phyloP scores from a whole-genome alignment of 495 filamentous ascomycete species.

The Xylaria nigripes region DNA sequence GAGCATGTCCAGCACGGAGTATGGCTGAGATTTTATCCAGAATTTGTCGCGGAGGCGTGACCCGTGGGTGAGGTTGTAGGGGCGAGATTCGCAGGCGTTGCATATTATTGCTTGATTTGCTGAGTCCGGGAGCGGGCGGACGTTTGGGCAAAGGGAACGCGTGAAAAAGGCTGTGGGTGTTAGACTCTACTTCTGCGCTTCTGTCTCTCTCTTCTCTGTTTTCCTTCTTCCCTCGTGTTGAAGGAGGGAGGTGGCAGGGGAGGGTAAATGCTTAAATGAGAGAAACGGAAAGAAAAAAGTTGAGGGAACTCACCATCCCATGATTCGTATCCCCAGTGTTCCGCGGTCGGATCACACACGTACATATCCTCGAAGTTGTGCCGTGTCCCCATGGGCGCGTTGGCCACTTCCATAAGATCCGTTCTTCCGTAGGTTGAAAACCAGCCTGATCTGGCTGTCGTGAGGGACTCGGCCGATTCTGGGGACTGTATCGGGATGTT shows the following conservation, averaged over 20 bases:
- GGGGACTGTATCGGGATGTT: constrained; percentile 29
- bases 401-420: constrained; percentile 43
- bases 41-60: constrained; percentile 47
- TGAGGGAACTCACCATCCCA: constrained; percentile 50
- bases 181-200: neutral
- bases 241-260: neutral
- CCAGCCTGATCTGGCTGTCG: constrained; percentile 47
- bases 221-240: neutral
- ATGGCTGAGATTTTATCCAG: constrained; percentile 64
- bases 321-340: constrained; percentile 54
- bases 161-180: constrained; percentile 56
- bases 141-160: constrained; percentile 43
- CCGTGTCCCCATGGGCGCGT: constrained; percentile 32
- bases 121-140: constrained; percentile 51
- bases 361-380: constrained; percentile 46
- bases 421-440: constrained; percentile 44
- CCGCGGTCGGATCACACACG: constrained; percentile 39
- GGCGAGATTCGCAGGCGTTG: constrained; percentile 59
- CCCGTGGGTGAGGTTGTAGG: constrained; percentile 36
- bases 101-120: constrained; percentile 48
- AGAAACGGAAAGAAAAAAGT: too few relatives aligned
- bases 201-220: neutral
- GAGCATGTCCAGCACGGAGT: constrained; percentile 57
- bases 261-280: too few relatives aligned
- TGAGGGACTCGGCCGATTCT: constrained; percentile 51